Percentiles rank a stretch among this genome's conserved stretches.
phyloP scores from a whole-genome alignment of 139 green algal genomes.

The Desmodesmus armatus region DNA sequence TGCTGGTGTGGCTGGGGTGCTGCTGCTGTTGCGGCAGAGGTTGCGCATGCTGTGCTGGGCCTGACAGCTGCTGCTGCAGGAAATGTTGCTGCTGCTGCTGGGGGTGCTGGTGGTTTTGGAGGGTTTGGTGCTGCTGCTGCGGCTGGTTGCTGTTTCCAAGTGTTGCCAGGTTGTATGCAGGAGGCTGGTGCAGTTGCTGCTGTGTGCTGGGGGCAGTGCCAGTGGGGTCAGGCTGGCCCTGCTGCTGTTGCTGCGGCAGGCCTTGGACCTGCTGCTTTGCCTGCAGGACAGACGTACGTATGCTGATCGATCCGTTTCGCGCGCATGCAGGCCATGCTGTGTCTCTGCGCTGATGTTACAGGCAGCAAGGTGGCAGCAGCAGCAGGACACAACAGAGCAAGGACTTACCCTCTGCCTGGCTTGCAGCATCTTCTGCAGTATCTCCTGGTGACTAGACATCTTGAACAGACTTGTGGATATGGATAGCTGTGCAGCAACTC shows the following conservation, averaged over 20 bases:
- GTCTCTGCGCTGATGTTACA: too few relatives aligned
- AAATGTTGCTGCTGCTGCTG: neutral
- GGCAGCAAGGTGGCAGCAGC: too few relatives aligned
- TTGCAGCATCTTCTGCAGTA: too few relatives aligned
- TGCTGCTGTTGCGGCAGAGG: neutral
- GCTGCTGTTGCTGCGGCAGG: neutral
- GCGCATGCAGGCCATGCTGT: too few relatives aligned
- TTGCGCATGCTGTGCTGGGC: neutral
- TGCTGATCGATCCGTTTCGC: too few relatives aligned
- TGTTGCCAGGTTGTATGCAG: conserved; percentile 19
- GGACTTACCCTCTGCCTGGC: too few relatives aligned
- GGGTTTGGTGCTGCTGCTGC: neutral
- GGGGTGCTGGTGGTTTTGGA: neutral
- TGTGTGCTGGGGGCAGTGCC: conserved; percentile 32
- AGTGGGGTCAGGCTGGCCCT: neutral
- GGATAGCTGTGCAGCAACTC: too few relatives aligned
- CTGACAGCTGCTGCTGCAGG: neutral
- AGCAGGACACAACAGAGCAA: too few relatives aligned
- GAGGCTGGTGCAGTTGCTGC: conserved; percentile 39
- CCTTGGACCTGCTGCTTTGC: too few relatives aligned
- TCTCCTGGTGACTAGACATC: too few relatives aligned
- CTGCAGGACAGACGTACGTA: too few relatives aligned
- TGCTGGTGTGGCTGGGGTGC: neutral
- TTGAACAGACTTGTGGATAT: too few relatives aligned
- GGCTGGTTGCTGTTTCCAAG: conserved; percentile 45